Conservation (phyloP, 2,329 filamentous ascomycete genomes). For the Hirsutella thompsonii region DNA sequence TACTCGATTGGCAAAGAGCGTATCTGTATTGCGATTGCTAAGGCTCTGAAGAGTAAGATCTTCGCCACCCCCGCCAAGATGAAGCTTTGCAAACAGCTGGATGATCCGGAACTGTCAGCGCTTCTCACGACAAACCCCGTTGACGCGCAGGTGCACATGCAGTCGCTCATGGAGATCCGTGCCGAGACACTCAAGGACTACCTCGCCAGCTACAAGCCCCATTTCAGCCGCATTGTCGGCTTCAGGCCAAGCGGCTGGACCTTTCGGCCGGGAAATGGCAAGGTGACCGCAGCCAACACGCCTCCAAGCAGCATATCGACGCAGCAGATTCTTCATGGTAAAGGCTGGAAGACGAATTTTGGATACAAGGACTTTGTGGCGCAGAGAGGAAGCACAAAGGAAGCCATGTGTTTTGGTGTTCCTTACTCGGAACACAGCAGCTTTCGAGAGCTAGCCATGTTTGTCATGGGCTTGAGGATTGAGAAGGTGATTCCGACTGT, state of each 20-base stretch:
- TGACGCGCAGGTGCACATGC: conserved; percentile 95
- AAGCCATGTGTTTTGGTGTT: conserved; percentile 82
- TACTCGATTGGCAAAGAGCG: conserved; percentile 98
- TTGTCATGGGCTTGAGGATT: conserved; percentile 76
- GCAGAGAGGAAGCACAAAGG: conserved; percentile 70
- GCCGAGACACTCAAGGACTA: conserved; percentile 88
- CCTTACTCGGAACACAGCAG: conserved; percentile 95
- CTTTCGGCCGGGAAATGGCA: conserved; percentile 54
- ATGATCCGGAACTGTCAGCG: conserved; percentile 67
- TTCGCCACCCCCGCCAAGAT: conserved; percentile 76
- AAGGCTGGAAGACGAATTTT: conserved; percentile 67
- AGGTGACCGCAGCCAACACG: conserved; percentile 40
- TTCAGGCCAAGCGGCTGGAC: conserved; percentile 93
- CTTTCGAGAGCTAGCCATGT: conserved; percentile 88
- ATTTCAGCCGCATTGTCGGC: conserved; percentile 77
- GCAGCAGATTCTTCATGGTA: conserved; percentile 37
- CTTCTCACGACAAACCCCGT: conserved; percentile 69
- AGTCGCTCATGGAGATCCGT: conserved; percentile 85
- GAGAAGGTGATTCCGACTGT: conserved; percentile 89
- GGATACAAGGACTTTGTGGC: conserved; percentile 58
- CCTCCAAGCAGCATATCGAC: conserved; percentile 36
- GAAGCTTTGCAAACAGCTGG: conserved; percentile 70
- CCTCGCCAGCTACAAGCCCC: conserved; percentile 62
- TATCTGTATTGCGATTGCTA: conserved; percentile 84
- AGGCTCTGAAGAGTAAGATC: conserved; percentile 76